These are phyloP conservation scores for Talaromyces marneffei DNA, from an alignment of 2,329 filamentous ascomycete species.

Conservation along the genomic window DNA sequence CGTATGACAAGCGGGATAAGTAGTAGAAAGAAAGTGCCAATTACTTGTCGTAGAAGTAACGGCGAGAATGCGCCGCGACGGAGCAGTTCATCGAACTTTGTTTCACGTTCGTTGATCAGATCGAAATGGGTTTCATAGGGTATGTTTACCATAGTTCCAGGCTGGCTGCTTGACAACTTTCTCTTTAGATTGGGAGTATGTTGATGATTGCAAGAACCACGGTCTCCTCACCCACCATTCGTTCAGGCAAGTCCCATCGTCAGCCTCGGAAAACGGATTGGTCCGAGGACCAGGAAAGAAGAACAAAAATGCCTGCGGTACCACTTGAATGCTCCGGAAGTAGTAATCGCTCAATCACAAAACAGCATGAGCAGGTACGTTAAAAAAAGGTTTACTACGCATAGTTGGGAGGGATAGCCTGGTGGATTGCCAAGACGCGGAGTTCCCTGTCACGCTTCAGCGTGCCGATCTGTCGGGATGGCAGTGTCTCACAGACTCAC, in stretches of 20 bases:
- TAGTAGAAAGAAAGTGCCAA: slow-evolving; percentile 29
- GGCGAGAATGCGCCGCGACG: slow-evolving; percentile 27
- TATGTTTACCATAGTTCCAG: slow-evolving; percentile 23
- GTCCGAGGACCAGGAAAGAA: background rate
- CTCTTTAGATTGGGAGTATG: background rate
- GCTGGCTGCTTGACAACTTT: background rate
- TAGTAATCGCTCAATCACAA: background rate
- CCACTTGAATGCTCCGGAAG: too few species aligned
- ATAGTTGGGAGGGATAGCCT: background rate
- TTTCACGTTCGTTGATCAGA: slow-evolving; percentile 22
- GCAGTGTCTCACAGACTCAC: too few species aligned
- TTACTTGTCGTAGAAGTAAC: slow-evolving; percentile 32
- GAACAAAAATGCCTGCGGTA: background rate
- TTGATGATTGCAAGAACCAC: background rate
- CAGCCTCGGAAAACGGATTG: background rate
- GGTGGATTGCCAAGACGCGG: background rate
- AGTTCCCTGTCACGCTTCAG: background rate
- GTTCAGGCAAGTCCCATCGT: background rate
- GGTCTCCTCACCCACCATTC: background rate
- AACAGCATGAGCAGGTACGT: background rate
- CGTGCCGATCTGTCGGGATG: background rate
- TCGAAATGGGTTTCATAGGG: slow-evolving; percentile 24
- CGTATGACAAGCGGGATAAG: slow-evolving; percentile 49
- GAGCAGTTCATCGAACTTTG: slow-evolving; percentile 22
- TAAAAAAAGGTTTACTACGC: background rate